phyloP scores from a whole-genome alignment of 192 early-diverging fungal genomes.

The Phlyctochytrium arcticum region DNA sequence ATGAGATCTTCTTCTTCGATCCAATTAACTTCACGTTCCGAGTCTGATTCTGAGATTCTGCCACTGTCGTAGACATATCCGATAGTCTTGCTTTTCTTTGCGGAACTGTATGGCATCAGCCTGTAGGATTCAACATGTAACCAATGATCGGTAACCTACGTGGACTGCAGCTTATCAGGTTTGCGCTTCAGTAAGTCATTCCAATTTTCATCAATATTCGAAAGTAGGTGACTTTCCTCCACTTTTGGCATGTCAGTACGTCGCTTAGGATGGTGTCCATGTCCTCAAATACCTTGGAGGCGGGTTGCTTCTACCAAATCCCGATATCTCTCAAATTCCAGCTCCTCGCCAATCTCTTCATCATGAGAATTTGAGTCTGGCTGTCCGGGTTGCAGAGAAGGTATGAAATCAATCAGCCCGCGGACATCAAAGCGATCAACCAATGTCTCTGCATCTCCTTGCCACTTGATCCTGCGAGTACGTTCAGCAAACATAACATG shows the following conservation, averaged over 20 bases:
- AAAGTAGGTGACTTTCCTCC: constrained; percentile 23
- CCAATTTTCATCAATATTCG: constrained; percentile 49
- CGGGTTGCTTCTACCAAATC: constrained; percentile 49
- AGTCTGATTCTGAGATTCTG: constrained; percentile 10
- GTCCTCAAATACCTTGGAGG: constrained; percentile 27
- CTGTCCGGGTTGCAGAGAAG: constrained; percentile 4
- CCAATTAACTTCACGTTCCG: constrained; percentile 2
- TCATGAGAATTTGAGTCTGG: constrained; percentile 24
- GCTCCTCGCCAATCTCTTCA: constrained; percentile 40
- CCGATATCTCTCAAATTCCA: constrained; percentile 51
- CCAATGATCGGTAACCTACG: too few species aligned
- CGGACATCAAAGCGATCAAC: constrained; percentile 55
- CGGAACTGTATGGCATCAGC: too few species aligned
- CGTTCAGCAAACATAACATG: not conserved
- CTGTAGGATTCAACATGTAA: too few species aligned
- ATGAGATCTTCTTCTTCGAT: constrained; percentile 4
- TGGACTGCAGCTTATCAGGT: not conserved
- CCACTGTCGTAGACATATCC: constrained; percentile 28
- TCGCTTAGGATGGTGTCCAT: not conserved
- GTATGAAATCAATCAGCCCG: constrained; percentile 45
- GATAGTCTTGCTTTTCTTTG: too few species aligned
- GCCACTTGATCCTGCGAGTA: constrained; percentile 34
- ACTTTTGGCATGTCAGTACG: constrained; percentile 14
- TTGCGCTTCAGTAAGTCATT: constrained; percentile 41
- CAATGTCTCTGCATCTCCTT: constrained; percentile 41